These are phyloP conservation scores for Pseudogymnoascus sp. DNA, from an alignment of 2,329 filamentous ascomycete genomes.

Conservation along the genomic window DNA sequence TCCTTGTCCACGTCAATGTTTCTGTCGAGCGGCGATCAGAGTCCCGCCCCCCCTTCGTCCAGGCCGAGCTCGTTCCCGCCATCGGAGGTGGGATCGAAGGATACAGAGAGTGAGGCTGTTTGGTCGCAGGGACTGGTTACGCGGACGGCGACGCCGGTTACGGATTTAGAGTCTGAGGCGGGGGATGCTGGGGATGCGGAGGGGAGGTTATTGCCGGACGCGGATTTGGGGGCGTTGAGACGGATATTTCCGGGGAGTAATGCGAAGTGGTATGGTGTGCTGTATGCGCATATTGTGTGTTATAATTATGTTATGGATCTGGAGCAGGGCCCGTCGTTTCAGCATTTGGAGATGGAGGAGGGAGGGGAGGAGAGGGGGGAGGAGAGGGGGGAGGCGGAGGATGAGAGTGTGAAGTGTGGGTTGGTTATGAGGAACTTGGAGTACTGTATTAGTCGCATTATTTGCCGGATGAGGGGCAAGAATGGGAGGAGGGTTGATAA, in stretches of 20 bases:
- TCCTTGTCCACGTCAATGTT: neutral
- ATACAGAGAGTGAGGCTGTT: neutral
- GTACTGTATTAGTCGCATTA: neutral
- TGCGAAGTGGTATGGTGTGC: constrained; percentile 15
- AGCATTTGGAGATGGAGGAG: neutral
- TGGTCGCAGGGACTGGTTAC: neutral
- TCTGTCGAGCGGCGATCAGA: neutral
- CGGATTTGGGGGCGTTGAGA: neutral
- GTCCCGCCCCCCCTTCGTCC: neutral
- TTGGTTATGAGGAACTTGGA: constrained; percentile 9
- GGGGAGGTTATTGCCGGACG: neutral
- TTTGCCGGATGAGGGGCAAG: neutral
- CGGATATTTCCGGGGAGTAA: constrained; percentile 21
- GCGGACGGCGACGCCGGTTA: neutral
- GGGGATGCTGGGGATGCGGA: neutral
- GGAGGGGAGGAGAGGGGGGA: constrained; percentile 1
- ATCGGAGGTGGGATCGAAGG: neutral
- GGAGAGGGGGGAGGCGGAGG: neutral
- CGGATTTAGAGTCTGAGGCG: neutral
- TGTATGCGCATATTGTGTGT: constrained; percentile 24
- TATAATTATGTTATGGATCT: constrained; percentile 18
- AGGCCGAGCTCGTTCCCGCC: neutral
- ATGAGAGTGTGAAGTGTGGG: neutral
- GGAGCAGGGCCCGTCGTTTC: neutral
- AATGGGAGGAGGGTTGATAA: neutral